These are phyloP conservation scores for Ceratocystis colombiana DNA, from an alignment of 2,329 filamentous ascomycete species.

Conservation along the genomic window DNA sequence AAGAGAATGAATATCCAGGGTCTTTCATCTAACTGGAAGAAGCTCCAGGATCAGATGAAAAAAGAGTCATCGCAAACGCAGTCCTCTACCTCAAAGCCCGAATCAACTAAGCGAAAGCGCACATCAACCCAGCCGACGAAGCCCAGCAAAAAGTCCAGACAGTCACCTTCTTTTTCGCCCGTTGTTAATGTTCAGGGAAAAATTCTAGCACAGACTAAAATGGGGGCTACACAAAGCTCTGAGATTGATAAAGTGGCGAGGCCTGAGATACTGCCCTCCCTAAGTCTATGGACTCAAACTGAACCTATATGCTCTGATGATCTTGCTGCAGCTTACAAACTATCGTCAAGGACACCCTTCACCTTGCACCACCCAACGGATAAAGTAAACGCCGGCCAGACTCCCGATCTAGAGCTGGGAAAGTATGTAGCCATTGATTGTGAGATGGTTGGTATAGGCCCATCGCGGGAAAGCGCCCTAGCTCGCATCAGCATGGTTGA, in stretches of 20 bases:
- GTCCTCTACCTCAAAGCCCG: conserved; percentile 28
- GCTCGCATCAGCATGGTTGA: conserved; percentile 86
- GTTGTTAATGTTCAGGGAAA: conserved; percentile 15
- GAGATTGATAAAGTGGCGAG: conserved; percentile 33
- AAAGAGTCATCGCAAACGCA: conserved; percentile 32
- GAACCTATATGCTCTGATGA: conserved; percentile 52
- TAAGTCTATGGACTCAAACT: conserved; percentile 51
- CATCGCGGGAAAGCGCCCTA: conserved; percentile 61
- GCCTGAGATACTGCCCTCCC: conserved; percentile 38
- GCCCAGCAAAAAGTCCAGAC: conserved; percentile 23
- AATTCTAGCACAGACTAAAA: conserved; percentile 33
- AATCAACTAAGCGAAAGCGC: conserved; percentile 32
- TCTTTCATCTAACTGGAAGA: conserved; percentile 68
- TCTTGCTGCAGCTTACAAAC: conserved; percentile 51
- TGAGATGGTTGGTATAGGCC: conserved; percentile 90
- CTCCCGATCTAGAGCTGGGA: conserved; percentile 56
- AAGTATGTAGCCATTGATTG: conserved; percentile 93
- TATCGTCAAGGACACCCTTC: conserved; percentile 42
- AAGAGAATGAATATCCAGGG: conserved; percentile 30
- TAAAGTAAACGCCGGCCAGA: conserved; percentile 54
- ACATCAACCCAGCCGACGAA: conserved; percentile 24
- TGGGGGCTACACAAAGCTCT: conserved; percentile 50
- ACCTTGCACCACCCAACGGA: conserved; percentile 40
- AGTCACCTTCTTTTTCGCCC: conserved; percentile 15
- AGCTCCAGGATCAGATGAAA: conserved; percentile 55